phyloP scores from a whole-genome alignment of 106 monocot genomes.

The Amphibolis antarctica region DNA sequence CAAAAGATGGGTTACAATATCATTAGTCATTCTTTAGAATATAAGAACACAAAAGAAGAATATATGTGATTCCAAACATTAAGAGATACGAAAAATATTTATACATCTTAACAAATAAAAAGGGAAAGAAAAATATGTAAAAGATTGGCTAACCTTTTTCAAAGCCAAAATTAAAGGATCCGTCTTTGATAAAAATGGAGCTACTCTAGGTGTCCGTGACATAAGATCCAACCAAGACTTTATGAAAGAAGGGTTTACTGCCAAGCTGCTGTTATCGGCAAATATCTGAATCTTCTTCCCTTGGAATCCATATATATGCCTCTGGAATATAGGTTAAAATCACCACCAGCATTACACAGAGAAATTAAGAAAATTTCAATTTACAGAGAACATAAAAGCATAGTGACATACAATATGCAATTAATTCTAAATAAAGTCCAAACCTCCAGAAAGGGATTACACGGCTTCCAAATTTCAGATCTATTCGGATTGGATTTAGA shows the following conservation, averaged over 20 bases:
- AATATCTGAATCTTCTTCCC: conserved; percentile 74
- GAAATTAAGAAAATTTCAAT: not conserved
- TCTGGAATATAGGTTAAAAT: conserved; percentile 35
- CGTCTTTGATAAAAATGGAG: conserved; percentile 78
- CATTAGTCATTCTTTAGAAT: not conserved
- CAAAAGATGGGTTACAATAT: too few species aligned
- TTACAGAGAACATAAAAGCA: too few species aligned
- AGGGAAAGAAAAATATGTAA: too few species aligned
- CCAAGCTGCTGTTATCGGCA: conserved; percentile 76
- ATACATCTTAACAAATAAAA: not conserved
- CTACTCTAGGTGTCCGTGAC: conserved; percentile 85
- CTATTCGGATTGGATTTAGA: too few species aligned
- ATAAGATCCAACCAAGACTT: conserved; percentile 82
- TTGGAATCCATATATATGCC: conserved; percentile 81
- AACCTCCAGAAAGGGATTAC: too few species aligned
- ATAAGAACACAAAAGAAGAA: too few species aligned
- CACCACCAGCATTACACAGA: not conserved
- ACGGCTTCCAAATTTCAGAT: too few species aligned
- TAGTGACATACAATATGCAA: too few species aligned
- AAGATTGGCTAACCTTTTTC: conserved; percentile 44
- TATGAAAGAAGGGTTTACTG: conserved; percentile 64
- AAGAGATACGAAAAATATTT: too few species aligned
- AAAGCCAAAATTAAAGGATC: conserved; percentile 67
- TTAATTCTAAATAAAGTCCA: too few species aligned
- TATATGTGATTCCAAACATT: too few species aligned